These are phyloP conservation scores for Trichosanthes cucumerina DNA, from an alignment of 306 rosid genomes.

Conservation along the genomic window DNA sequence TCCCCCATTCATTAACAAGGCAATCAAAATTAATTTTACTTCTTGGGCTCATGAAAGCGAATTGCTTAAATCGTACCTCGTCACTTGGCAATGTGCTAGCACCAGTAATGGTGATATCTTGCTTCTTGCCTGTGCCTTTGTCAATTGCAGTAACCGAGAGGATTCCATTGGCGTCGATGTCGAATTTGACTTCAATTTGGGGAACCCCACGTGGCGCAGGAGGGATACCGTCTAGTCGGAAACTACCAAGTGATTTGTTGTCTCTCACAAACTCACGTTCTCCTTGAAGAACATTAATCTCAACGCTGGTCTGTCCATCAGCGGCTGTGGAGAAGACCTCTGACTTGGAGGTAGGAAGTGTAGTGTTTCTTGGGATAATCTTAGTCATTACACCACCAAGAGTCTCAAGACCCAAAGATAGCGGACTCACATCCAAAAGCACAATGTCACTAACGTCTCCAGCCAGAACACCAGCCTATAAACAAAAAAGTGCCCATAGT, in stretches of 20 bases:
- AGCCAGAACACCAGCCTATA: conserved; percentile 82
- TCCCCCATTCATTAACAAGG: not conserved
- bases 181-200: conserved; percentile 94
- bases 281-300: conserved; percentile 88
- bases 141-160: conserved; percentile 83
- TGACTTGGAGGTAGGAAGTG: conserved; percentile 91
- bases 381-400: conserved; percentile 95
- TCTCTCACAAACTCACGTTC: conserved; percentile 94
- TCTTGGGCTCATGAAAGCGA: not conserved
- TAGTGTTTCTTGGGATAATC: conserved; percentile 90
- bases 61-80: conserved; percentile 41
- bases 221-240: conserved; percentile 90
- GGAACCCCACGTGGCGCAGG: conserved; percentile 98
- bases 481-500: not conserved
- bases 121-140: conserved; percentile 92
- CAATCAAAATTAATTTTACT: not conserved
- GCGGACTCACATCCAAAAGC: conserved; percentile 70
- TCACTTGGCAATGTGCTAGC: conserved; percentile 91
- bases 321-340: conserved; percentile 97
- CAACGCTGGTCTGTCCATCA: conserved; percentile 93
- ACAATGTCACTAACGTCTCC: conserved; percentile 93
- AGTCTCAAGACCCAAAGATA: conserved; percentile 82
- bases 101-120: conserved; percentile 92
- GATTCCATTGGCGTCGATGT: conserved; percentile 88
- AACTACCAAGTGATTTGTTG: conserved; percentile 93